Percentiles rank a stretch among this genome's conserved stretches.
These are phyloP conservation scores for Debaryomycetaceae sp. DNA, from an alignment of 1,139 yeast species.

Conservation along the genomic window DNA sequence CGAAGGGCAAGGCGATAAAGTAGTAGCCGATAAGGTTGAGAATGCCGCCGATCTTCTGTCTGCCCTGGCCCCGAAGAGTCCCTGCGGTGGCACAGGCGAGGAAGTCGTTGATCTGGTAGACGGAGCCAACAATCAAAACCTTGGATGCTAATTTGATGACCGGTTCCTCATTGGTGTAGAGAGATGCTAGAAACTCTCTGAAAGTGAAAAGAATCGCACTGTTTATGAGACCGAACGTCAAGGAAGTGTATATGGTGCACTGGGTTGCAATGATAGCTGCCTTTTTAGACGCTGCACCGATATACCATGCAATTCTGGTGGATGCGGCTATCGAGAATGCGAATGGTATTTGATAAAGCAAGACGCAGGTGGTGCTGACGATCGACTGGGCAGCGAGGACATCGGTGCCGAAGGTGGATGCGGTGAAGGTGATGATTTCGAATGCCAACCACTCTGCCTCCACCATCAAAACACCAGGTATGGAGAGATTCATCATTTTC, in stretches of 20 bases:
- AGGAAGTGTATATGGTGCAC: conserved; percentile 40
- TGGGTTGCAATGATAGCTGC: conserved; percentile 44
- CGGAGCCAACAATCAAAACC: conserved; percentile 53
- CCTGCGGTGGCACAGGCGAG: conserved; percentile 57
- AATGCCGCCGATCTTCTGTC: conserved; percentile 64
- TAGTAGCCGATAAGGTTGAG: conserved; percentile 57
- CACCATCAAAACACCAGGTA: conserved; percentile 63
- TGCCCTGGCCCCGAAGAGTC: conserved; percentile 62
- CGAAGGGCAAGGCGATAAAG: conserved; percentile 55
- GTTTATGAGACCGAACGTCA: conserved; percentile 41
- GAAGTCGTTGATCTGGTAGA: conserved; percentile 58
- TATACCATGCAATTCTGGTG: conserved; percentile 72
- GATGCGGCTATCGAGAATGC: conserved; percentile 73
- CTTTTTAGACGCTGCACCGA: conserved; percentile 63
- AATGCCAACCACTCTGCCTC: conserved; percentile 71
- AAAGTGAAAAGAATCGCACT: conserved; percentile 34
- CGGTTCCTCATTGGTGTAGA: conserved; percentile 47
- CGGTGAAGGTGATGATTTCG: conserved; percentile 59
- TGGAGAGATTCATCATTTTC: conserved; percentile 48
- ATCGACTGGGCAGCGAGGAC: conserved; percentile 73
- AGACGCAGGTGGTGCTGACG: conserved; percentile 63
- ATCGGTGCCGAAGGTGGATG: conserved; percentile 62
- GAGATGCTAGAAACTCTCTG: conserved; percentile 39
- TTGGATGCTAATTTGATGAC: conserved; percentile 51
- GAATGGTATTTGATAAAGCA: conserved; percentile 71